phyloP scores from a whole-genome alignment of 1,284 basidiomycete species.

The Schizophyllum commune region DNA sequence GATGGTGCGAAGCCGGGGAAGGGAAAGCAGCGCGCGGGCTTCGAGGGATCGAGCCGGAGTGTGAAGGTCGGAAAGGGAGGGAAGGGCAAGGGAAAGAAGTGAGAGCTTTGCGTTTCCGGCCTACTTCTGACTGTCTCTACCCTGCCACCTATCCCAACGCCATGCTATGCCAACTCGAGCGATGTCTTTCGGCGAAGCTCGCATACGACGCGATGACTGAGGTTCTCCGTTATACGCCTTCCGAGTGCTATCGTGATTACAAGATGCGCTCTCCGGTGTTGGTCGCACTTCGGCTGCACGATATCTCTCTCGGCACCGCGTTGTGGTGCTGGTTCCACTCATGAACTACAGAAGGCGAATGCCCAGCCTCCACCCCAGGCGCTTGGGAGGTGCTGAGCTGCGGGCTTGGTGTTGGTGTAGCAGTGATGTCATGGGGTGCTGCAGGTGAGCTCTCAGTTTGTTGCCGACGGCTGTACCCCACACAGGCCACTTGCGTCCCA shows the following conservation, averaged over 20 bases:
- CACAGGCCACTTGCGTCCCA: slow-evolving; percentile 16
- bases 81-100: background rate
- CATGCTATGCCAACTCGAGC: background rate
- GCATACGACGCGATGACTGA: no score
- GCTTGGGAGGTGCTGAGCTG: background rate
- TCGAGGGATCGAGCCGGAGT: slow-evolving; percentile 55
- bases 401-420: background rate
- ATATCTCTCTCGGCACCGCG: background rate
- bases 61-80: slow-evolving; percentile 5
- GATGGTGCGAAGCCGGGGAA: slow-evolving; percentile 40
- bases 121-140: background rate
- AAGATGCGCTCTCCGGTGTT: no score
- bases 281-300: no score
- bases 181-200: no score
- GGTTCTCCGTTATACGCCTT: no score
- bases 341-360: no score
- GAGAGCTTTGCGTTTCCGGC: background rate
- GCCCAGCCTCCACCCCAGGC: no score
- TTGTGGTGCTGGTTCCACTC: background rate
- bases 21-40: slow-evolving; percentile 70
- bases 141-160: background rate
- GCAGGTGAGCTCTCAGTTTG: background rate
- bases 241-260: no score
- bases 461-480: background rate
- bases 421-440: background rate